Base-by-base conservation (phyloP, 371 early-diverging fungal species). In the Haplosporangium sp. region DNA sequence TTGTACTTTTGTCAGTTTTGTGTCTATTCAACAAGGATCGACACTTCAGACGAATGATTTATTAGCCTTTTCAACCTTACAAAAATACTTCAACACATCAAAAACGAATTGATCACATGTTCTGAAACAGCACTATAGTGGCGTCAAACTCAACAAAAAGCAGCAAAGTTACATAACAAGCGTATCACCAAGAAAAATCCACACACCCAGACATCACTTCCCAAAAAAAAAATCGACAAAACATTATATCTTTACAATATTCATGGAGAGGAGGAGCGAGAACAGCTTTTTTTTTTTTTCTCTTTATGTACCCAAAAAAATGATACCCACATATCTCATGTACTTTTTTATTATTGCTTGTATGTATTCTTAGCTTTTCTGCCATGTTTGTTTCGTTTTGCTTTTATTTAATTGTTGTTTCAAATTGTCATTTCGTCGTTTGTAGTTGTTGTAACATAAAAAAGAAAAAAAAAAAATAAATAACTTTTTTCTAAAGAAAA, bases 301-400 rank as follows among this genome's bases (percentile, higher is more conserved):
- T 42, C 17, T 35, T 37, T 60, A 42, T 65, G 66, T 44, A 65
- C 45, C 48, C 53, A 74, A 72, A 72, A 72, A 72, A 72, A 66
- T n/a, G 13, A 74, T 67, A 74, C 65, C 69, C 74, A 17, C 50
- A 11, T 13, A 8, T 63, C 74, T 35, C 50, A 11, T 7, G 9
- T 63, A n/a, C 38, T 37, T n/a, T 56, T 39, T 48, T 69, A 35
- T 63, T 34, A 50, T 42, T 52, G 17, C 44, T 35, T 48, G 44
- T 60, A 19, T 72, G 72, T 72, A 72, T 20, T 57, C 58, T 71
- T 61, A 56, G 48, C 47, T 35, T 70, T 69, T 27, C 39, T 48
- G 42, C 65, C 45, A 44, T 45, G 59, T 66, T 47, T 57, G 63
- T 61, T 47, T 50, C 39, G 27, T 61, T 42, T 42, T 61, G 34